Evolutionary conservation across 2,329 filamentous ascomycete genomes (phyloP).

Genomic region (Apiospora marii): DNA sequence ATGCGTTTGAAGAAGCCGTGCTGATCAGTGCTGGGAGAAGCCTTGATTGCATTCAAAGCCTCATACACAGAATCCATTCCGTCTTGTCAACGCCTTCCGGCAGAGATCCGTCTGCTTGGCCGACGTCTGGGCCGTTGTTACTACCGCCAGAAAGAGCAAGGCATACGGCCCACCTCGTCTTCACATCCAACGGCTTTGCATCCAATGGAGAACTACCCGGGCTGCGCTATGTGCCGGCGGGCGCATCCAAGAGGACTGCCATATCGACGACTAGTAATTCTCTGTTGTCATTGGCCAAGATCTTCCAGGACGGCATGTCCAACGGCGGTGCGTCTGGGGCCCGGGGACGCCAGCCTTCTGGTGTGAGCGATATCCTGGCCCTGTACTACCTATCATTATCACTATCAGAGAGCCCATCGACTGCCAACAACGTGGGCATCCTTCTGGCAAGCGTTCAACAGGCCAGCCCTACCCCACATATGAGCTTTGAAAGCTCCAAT

Average conservation of each 20-base stretch:
- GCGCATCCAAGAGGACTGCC: slow-evolving; percentile 77
- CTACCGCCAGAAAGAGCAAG: slow-evolving; percentile 85
- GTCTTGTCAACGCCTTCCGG: slow-evolving; percentile 63
- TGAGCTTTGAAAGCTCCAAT: slow-evolving; percentile 39
- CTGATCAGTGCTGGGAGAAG: slow-evolving; percentile 82
- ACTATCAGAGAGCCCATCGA: slow-evolving; percentile 93
- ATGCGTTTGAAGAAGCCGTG: slow-evolving; percentile 94
- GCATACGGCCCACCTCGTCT: slow-evolving; percentile 83
- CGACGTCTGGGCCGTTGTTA: slow-evolving; percentile 69
- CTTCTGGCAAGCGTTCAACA: slow-evolving; percentile 95
- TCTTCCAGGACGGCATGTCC: slow-evolving; percentile 95
- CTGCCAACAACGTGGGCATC: slow-evolving; percentile 97
- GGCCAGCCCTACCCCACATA: slow-evolving; percentile 46
- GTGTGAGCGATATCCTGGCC: slow-evolving; percentile 90
- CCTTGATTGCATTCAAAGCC: slow-evolving; percentile 74
- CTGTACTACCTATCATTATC: slow-evolving; percentile 96
- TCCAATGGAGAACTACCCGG: slow-evolving; percentile 80
- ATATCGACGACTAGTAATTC: slow-evolving; percentile 96
- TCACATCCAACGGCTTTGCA: slow-evolving; percentile 74
- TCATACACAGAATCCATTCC: slow-evolving; percentile 80
- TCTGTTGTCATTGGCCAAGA: slow-evolving; percentile 92
- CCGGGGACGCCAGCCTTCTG: slow-evolving; percentile 69
- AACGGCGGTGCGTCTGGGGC: slow-evolving; percentile 66
- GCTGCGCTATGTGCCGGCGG: slow-evolving; percentile 74
- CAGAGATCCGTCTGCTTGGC: neutral